Base-by-base conservation (phyloP, 2,329 filamentous ascomycete species). In the Aspergillus sp. region DNA sequence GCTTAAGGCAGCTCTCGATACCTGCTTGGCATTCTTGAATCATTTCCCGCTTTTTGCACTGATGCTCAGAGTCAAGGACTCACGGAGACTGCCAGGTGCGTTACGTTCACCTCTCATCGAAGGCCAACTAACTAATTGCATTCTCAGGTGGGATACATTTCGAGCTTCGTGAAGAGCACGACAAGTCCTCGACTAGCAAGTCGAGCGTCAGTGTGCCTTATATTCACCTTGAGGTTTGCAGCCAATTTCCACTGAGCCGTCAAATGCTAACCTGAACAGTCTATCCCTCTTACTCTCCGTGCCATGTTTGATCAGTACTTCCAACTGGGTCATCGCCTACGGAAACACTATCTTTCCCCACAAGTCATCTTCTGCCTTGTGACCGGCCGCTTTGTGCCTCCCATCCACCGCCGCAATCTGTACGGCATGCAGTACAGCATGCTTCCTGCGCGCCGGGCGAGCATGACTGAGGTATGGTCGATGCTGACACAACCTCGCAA, bases 401-500 rank as follows among this genome's bases (percentile, higher is more conserved):
- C 96, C 0, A 96, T 99, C 52, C 93, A 97, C 73, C 87, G 96
- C 55, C 94, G 93, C 72, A 96, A 95, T 72, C 82, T 99, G 54
- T 99, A 99, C 78, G 96, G 92, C 68, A 82, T 99, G 70, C 95
- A 99, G 78, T 99, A 99, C 77, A 96, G 92, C 79, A 98, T 98
- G 92, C 83, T 99, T 43, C 96, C 96, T 0, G 90, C 91, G 7
- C 85, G 86, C 57, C 82, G 96, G 48, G 90, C 91, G 0, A 88
- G 89, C 2, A 90, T 98, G 59, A 82, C 85, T 69, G 92, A 97
- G 72, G 89, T 98, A 74, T 99, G 96, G 95, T 82, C 84, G 47
- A 84, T 86, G 41, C 78, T 95, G 58, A 89, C 85, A 66, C 79
- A 85, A 58, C 67, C 71, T 10, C 76, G 73, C 55, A 77, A 75